These are phyloP conservation scores for Taiozyma onychis DNA, from an alignment of 1,139 yeast genomes.

Conservation along the genomic window DNA sequence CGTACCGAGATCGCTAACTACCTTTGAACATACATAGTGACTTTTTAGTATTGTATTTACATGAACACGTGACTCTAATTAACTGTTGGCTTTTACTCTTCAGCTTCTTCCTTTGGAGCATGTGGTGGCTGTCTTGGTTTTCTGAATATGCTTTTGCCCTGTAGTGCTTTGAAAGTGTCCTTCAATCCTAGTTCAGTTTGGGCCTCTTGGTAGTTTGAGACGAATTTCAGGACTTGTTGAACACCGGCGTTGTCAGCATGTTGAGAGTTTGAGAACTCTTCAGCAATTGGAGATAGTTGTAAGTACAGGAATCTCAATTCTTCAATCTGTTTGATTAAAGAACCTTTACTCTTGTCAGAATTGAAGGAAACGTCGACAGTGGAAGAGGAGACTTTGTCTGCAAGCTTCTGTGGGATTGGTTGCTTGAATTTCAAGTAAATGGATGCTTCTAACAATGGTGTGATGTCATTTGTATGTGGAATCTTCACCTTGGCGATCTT, in stretches of 20 bases:
- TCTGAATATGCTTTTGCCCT: slow-evolving; percentile 11
- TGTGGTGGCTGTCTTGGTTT: slow-evolving; percentile 6
- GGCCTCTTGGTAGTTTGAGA: slow-evolving; percentile 20
- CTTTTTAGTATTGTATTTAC: not conserved
- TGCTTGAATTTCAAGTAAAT: slow-evolving; percentile 10
- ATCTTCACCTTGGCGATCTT: slow-evolving; percentile 9
- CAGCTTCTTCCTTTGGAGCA: slow-evolving; percentile 1
- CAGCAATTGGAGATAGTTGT: slow-evolving; percentile 11
- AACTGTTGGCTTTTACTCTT: not conserved
- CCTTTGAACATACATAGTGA: no score
- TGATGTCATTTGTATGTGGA: slow-evolving; percentile 7
- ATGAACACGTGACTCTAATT: not conserved
- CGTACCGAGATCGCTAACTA: not conserved
- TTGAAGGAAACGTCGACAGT: slow-evolving; percentile 2
- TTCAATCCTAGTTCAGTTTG: slow-evolving; percentile 17
- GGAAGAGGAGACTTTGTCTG: not conserved
- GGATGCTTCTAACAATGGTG: slow-evolving; percentile 15
- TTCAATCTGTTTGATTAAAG: slow-evolving; percentile 13
- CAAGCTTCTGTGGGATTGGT: slow-evolving; percentile 9
- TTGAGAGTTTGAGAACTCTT: slow-evolving; percentile 5
- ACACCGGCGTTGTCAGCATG: slow-evolving; percentile 3
- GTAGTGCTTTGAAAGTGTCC: slow-evolving; percentile 15
- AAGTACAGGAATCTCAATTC: slow-evolving; percentile 21
- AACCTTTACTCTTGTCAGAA: slow-evolving; percentile 12
- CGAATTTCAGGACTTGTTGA: slow-evolving; percentile 22